These are phyloP conservation scores for Neoarthrinium moseri DNA, from an alignment of 2,329 filamentous ascomycete genomes.

Conservation along the genomic window DNA sequence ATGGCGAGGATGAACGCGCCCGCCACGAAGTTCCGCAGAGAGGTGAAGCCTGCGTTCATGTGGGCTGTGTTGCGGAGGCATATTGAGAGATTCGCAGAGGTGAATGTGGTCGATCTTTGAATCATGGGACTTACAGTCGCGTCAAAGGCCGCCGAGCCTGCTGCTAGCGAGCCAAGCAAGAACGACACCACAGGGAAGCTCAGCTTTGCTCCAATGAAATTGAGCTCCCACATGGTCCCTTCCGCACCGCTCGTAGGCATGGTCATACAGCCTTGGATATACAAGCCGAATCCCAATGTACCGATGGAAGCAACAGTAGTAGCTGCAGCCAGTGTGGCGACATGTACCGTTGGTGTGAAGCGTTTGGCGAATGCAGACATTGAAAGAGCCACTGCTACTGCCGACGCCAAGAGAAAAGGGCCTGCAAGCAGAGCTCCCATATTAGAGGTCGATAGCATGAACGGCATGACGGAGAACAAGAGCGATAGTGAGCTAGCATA, in stretches of 20 bases:
- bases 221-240: constrained; percentile 23
- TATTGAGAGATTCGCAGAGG: constrained; percentile 43
- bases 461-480: constrained; percentile 44
- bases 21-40: constrained; percentile 38
- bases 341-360: constrained; percentile 31
- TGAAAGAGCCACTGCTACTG: constrained; percentile 29
- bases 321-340: constrained; percentile 34
- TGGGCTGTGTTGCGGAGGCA: constrained; percentile 46
- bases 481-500: constrained; percentile 43
- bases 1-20: constrained; percentile 43
- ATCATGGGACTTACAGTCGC: constrained; percentile 40
- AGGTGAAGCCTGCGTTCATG: constrained; percentile 43
- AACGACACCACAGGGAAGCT: constrained; percentile 42
- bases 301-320: constrained; percentile 38
- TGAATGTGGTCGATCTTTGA: constrained; percentile 47
- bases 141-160: constrained; percentile 39
- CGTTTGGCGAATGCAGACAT: constrained; percentile 28
- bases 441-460: constrained; percentile 34
- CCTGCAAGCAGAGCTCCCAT: constrained; percentile 45
- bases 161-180: constrained; percentile 46
- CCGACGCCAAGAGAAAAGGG: constrained; percentile 40
- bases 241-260: constrained; percentile 20
- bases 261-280: constrained; percentile 34
- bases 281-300: constrained; percentile 44
- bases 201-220: constrained; percentile 24